Conservation (phyloP, 768 basidiomycete species). For the Ramaria sp. region DNA sequence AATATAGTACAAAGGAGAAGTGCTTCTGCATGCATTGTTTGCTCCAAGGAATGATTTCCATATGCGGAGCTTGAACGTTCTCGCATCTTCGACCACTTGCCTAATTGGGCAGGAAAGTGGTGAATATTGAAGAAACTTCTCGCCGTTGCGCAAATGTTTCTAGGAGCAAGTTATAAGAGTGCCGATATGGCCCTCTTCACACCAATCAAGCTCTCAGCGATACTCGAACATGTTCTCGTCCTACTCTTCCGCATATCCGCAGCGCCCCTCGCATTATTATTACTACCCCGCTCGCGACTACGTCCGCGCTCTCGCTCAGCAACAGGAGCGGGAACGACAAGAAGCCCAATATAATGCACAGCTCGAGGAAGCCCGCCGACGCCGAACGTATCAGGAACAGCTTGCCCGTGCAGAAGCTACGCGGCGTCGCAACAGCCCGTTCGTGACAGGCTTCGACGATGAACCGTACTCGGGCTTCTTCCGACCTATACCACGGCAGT, state of each 20-base stretch:
- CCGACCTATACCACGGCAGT: no score
- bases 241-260: neutral
- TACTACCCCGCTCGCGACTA: neutral
- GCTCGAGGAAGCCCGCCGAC: conserved; percentile 1
- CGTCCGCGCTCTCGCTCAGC: neutral
- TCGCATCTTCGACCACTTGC: neutral
- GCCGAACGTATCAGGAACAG: neutral
- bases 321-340: neutral
- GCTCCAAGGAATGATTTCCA: neutral
- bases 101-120: neutral
- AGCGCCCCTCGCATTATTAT: neutral
- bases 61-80: neutral
- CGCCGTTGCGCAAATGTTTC: neutral
- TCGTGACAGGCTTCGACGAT: neutral
- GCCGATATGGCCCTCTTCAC: neutral
- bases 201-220: neutral
- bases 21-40: no score
- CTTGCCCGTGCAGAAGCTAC: no score
- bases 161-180: neutral
- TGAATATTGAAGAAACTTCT: neutral
- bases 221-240: neutral
- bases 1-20: neutral
- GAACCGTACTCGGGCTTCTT: neutral
- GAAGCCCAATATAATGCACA: conserved; percentile 1
- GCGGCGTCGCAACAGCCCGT: neutral